Conservation (phyloP, 805 yeast genomes). For the Barnettozyma populi region DNA sequence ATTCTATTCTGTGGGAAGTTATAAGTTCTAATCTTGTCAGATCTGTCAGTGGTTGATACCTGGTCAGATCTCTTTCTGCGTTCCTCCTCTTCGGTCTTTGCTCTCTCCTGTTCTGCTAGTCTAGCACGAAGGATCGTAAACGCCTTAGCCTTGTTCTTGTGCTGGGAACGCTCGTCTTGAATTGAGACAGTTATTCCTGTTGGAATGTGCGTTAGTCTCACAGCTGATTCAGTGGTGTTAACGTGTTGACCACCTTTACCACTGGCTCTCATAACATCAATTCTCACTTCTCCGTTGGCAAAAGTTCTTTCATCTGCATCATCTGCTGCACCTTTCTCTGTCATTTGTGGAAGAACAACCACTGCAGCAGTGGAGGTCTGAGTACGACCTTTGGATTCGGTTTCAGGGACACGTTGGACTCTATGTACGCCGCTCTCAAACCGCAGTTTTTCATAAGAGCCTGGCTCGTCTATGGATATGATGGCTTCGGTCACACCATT, state of each 20-base stretch:
- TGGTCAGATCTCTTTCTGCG: constrained; percentile 68
- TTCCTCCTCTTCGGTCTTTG: constrained; percentile 59
- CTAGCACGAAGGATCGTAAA: constrained; percentile 75
- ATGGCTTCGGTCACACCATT: constrained; percentile 75
- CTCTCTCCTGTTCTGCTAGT: constrained; percentile 74
- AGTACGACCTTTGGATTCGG: constrained; percentile 89
- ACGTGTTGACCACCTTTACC: constrained; percentile 99
- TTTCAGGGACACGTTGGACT: constrained; percentile 89
- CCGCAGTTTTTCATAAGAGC: constrained; percentile 66
- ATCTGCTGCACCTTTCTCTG: constrained; percentile 42
- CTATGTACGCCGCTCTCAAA: constrained; percentile 95
- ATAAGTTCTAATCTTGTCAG: constrained; percentile 91
- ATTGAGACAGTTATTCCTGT: constrained; percentile 84
- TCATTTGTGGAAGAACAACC: constrained; percentile 81
- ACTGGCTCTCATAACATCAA: constrained; percentile 95
- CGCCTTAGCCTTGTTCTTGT: constrained; percentile 89
- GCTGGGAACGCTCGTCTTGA: constrained; percentile 95
- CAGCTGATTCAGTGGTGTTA: constrained; percentile 96
- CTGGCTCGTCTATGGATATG: constrained; percentile 64
- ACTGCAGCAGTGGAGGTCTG: constrained; percentile 98
- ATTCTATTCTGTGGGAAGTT: constrained; percentile 89
- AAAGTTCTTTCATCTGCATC: constrained; percentile 63
- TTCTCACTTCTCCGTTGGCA: constrained; percentile 80
- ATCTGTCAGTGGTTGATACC: constrained; percentile 82
- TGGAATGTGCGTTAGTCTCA: constrained; percentile 85